phyloP scores from a whole-genome alignment of 768 basidiomycete species.

The Kwoniella sp. region DNA sequence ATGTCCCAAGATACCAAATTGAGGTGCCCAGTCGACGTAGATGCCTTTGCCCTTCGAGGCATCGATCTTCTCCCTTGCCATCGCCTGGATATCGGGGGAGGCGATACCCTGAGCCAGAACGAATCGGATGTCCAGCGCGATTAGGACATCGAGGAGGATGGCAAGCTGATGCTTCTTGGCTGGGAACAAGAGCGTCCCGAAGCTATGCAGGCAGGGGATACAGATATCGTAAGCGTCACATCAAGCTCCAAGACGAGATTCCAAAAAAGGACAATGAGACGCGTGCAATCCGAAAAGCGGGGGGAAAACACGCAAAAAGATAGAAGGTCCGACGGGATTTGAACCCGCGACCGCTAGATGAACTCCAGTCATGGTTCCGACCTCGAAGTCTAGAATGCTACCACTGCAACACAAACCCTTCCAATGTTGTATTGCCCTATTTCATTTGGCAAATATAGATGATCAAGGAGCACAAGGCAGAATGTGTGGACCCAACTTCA shows the following conservation, averaged over 20 bases:
- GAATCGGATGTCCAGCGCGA: slow-evolving; percentile 6
- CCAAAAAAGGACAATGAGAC: too few relatives aligned
- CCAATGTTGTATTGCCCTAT: neutral
- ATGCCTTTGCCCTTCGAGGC: slow-evolving; percentile 16
- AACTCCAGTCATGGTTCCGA: slow-evolving; percentile 27
- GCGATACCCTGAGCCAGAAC: slow-evolving; percentile 21
- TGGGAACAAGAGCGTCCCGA: slow-evolving; percentile 23
- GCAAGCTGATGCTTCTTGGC: slow-evolving; percentile 18
- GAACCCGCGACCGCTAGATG: slow-evolving; percentile 34
- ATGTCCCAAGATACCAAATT: slow-evolving; percentile 19
- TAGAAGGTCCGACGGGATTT: slow-evolving; percentile 31
- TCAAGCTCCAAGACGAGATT: neutral
- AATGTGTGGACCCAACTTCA: too few relatives aligned
- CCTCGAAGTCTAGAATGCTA: slow-evolving; percentile 36
- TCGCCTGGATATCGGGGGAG: slow-evolving; percentile 7
- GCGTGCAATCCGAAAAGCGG: too few relatives aligned
- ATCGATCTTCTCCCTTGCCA: slow-evolving; percentile 16
- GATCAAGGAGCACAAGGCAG: too few relatives aligned
- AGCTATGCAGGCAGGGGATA: slow-evolving; percentile 15
- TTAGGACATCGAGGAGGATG: slow-evolving; percentile 23
- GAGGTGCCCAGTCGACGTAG: slow-evolving; percentile 24
- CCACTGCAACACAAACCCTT: slow-evolving; percentile 32
- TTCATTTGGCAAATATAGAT: too few relatives aligned
- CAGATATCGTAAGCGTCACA: neutral
- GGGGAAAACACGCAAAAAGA: slow-evolving; percentile 2